Conservation (phyloP, 345 rosid genomes). For the Litchi chinensis region DNA sequence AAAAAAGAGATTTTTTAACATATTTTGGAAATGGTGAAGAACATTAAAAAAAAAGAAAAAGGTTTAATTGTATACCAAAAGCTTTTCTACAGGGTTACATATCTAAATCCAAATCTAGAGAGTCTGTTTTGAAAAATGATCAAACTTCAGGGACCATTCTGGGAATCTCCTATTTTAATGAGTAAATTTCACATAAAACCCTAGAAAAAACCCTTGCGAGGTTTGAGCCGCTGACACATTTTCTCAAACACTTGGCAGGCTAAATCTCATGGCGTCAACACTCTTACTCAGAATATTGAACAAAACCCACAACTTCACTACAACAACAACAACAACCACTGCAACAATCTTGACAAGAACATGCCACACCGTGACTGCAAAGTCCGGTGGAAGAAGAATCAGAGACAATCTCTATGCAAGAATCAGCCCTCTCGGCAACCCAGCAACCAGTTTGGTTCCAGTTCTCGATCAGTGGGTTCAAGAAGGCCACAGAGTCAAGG, state of each 20-base stretch:
- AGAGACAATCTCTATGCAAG: slow-evolving; percentile 32
- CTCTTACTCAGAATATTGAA: slow-evolving; percentile 14
- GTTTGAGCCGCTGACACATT: not conserved
- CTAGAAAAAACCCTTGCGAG: not conserved
- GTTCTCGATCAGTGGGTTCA: slow-evolving; percentile 45
- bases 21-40: too few relatives aligned
- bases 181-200: not conserved
- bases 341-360: slow-evolving; percentile 12
- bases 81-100: too few relatives aligned
- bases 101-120: too few relatives aligned
- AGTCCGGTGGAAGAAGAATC: not conserved
- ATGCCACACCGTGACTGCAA: not conserved
- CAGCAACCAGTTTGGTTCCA: slow-evolving; percentile 31
- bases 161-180: too few relatives aligned
- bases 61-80: too few relatives aligned
- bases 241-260: not conserved
- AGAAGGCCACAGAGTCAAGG: slow-evolving; percentile 25
- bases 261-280: slow-evolving; percentile 25
- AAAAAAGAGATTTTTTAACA: too few relatives aligned
- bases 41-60: too few relatives aligned
- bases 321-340: not conserved
- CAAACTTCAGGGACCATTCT: too few relatives aligned
- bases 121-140: too few relatives aligned
- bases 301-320: slow-evolving; percentile 13
- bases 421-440: slow-evolving; percentile 40